Conservation (phyloP, 306 rosid genomes). For the Morella rubra region DNA sequence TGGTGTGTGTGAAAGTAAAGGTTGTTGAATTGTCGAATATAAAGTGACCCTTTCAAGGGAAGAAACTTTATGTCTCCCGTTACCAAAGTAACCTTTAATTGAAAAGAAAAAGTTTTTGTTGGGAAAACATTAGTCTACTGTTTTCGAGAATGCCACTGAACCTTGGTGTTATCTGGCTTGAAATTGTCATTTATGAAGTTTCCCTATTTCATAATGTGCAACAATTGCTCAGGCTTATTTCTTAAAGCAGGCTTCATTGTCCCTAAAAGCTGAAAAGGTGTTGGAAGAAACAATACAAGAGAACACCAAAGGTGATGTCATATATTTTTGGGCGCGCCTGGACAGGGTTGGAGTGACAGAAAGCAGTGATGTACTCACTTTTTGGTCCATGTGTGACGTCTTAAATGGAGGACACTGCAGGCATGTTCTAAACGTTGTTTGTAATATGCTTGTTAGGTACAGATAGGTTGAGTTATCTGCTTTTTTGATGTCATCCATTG, state of each 20-base stretch:
- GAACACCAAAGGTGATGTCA: conserved; percentile 62
- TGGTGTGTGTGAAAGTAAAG: not conserved
- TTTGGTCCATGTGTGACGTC: conserved; percentile 95
- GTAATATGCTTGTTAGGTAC: not conserved
- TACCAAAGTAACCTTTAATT: not conserved
- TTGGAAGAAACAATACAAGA: conserved; percentile 66
- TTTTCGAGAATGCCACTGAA: not conserved
- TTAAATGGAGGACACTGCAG: conserved; percentile 93
- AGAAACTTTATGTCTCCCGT: not conserved
- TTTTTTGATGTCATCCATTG: not conserved
- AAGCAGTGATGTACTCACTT: conserved; percentile 59
- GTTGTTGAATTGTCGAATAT: not conserved
- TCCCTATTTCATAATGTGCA: not conserved
- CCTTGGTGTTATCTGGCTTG: not conserved
- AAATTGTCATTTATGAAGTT: not conserved
- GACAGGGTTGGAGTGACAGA: conserved; percentile 51
- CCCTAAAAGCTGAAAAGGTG: conserved; percentile 63
- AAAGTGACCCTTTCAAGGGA: not conserved
- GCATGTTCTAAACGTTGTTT: conserved; percentile 32
- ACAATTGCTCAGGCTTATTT: conserved; percentile 33
- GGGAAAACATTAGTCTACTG: not conserved
- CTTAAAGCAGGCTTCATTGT: conserved; percentile 64
- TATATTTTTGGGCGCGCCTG: conserved; percentile 84
- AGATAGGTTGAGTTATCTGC: not conserved
- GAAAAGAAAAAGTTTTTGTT: not conserved